Evolutionary conservation across 306 rosid genomes (phyloP), one percentile per base, ranked within the genome.

Genomic region (Castanopsis chinensis): DNA sequence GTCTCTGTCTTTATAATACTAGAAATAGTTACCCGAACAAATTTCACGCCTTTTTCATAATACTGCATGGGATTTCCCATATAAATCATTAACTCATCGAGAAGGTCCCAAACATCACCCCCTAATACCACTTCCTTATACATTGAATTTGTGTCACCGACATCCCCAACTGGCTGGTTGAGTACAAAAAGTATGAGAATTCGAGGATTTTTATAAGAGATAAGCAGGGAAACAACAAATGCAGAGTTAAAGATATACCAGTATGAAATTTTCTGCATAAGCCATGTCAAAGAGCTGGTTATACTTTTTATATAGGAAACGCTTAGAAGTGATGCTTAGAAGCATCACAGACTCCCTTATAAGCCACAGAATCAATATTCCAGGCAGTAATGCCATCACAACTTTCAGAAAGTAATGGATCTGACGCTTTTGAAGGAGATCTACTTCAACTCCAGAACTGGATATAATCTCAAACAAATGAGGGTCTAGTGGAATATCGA

Each of bases 31-130:
- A 95, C 99, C 94, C 99, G 91, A 82, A 89, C 98, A 95, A 95
- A 93, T 79, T 91, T 86, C 87, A 93, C 99, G 17, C 84, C 96
- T 85, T 79, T 90, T 85, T 95, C 98, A 76, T 85, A 95, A 88
- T 89, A 93, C 82, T 91, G 96, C 99, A 95, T 95, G 77, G 99
- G 99, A 85, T 95, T 95, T 82, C 91, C 91, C 98, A 93, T 95
- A 82, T 95, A 95, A 84, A 91, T 90, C 99, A 93, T 93, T 78
- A 95, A 83, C 87, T 95, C 99, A 33, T 95, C 97, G 58, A 95
- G 99, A 85, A 95, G 97, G 80, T 93, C 97, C 99, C 99, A 95
- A 68, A 93, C 98, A 77, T 95, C 99, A 81, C 98, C 99, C 58
- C 99, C 99, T 76, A 95, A 83, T 68, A 95, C 96, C 64, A 95